Conservation (phyloP, 495 filamentous ascomycete species). For the Penicillium subrubescens region DNA sequence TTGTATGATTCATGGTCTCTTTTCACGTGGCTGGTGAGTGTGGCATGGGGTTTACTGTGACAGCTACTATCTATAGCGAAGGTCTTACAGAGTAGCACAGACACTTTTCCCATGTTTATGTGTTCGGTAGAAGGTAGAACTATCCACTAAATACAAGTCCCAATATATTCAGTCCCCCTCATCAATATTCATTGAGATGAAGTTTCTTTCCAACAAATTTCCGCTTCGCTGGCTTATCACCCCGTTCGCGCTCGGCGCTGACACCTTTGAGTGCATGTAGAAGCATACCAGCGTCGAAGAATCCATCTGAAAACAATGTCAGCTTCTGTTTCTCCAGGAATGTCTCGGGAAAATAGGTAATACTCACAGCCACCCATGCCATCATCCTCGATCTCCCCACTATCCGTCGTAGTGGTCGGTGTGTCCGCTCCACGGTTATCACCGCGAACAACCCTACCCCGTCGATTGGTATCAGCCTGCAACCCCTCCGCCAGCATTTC, state of each 20-base stretch:
- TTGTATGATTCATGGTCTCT: neutral
- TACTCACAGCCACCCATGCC: slow-evolving; percentile 87
- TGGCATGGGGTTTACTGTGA: neutral
- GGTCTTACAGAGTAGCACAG: neutral
- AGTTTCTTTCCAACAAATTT: slow-evolving; percentile 80
- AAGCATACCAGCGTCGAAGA: slow-evolving; percentile 95
- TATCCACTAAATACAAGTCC: neutral
- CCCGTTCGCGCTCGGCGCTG: slow-evolving; percentile 51
- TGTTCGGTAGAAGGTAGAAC: neutral
- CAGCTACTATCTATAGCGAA: neutral
- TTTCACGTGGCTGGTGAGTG: neutral
- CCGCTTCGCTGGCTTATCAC: slow-evolving; percentile 49
- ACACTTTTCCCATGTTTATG: neutral
- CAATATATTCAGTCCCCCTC: neutral
- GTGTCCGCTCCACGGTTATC: slow-evolving; percentile 49
- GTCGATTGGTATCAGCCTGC: slow-evolving; percentile 42
- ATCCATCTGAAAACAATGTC: slow-evolving; percentile 67
- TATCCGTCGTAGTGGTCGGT: slow-evolving; percentile 61
- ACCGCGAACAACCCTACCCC: slow-evolving; percentile 49
- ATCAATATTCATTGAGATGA: slow-evolving; percentile 72
- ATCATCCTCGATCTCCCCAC: slow-evolving; percentile 79
- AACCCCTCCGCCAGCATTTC: slow-evolving; percentile 55
- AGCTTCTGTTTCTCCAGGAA: slow-evolving; percentile 19
- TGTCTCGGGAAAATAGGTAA: slow-evolving; percentile 24
- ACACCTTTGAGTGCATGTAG: slow-evolving; percentile 78